These are phyloP conservation scores for Filobasidium wieringae DNA, from an alignment of 768 basidiomycete genomes.

Conservation along the genomic window DNA sequence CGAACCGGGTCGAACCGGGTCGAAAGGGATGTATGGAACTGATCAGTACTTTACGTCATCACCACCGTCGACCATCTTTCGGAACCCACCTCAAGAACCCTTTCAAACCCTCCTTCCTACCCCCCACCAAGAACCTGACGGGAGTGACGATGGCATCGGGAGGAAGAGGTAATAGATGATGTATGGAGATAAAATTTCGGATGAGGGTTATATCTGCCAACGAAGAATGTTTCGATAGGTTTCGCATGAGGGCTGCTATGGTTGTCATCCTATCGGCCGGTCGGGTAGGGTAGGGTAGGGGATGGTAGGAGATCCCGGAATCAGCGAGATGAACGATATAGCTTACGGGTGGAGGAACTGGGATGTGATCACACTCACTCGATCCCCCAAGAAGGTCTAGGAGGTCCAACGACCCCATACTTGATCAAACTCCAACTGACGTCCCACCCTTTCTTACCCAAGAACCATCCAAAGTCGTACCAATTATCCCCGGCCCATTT, in stretches of 20 bases:
- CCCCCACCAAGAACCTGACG: conserved; percentile 72
- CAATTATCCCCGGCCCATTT: conserved; percentile 15
- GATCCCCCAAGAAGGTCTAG: conserved; percentile 81
- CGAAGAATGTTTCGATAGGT: conserved; percentile 64
- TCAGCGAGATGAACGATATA: neutral
- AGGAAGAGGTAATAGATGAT: conserved; percentile 70
- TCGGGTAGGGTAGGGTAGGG: neutral
- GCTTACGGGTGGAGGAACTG: neutral
- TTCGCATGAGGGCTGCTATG: conserved; percentile 57
- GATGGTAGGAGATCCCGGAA: neutral
- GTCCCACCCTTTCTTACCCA: conserved; percentile 28
- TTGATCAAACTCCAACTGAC: conserved; percentile 46
- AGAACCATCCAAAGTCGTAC: conserved; percentile 19
- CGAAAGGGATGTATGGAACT: neutral
- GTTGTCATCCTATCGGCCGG: conserved; percentile 18
- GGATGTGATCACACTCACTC: conserved; percentile 61
- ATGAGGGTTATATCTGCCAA: conserved; percentile 60
- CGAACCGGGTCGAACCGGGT: neutral
- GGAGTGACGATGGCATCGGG: conserved; percentile 90
- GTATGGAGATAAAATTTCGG: conserved; percentile 60
- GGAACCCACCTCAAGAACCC: conserved; percentile 51
- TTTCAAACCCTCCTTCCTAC: conserved; percentile 43
- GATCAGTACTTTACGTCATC: neutral
- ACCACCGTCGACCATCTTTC: conserved; percentile 20
- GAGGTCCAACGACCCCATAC: conserved; percentile 76